Evolutionary conservation across 2,329 filamentous ascomycete species (phyloP), one percentile per base, ranked within the genome.

Genomic region (Plenodomus lindquistii): DNA sequence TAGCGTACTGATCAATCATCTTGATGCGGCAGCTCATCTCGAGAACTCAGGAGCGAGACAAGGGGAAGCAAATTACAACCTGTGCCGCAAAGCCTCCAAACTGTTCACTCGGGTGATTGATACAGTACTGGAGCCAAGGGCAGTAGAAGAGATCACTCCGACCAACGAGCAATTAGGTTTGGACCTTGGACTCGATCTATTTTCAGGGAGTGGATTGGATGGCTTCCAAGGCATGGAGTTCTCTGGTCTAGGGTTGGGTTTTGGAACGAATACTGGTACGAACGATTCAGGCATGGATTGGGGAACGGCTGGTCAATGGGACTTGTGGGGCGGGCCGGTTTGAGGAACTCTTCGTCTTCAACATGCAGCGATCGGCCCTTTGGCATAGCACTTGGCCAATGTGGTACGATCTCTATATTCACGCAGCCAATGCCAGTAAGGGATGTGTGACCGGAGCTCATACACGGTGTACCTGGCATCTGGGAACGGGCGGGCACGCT

Each of bases 1-100:
- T 0, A 69, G 66, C 24, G 73, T 76, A 0, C 66, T 77, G 15
- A 73, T 74, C 15, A 65, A 63, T 2, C 70, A 75, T 41, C 60
- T 76, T 1, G 73, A 75, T 22, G 57, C 64, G 3, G 60, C 64
- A 1, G 56, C 59, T 2, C 58, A 66, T 22, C 40, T 63, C 7
- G 65, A 67, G 11, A 65, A 60, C 13, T 63, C 60, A 0, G 70
- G 70, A 16, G 66, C 66, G 1, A 46, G 64, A 1, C 67, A 66
- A 0, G 69, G 63, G 20, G 65, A 72, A 37, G 66, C 66, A 2
- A 69, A 72, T 22, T 72, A 72, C 43, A 62, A 60, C 22, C 44
- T 70, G 1, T 71, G 65, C 38, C 57, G 60, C 21, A 70, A 70
- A 40, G 67, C 64, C 2, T 57, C 55, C 24, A 63, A 55, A 24